These are phyloP conservation scores for Mrakia blollopis DNA, from an alignment of 768 basidiomycete species.

Conservation along the genomic window DNA sequence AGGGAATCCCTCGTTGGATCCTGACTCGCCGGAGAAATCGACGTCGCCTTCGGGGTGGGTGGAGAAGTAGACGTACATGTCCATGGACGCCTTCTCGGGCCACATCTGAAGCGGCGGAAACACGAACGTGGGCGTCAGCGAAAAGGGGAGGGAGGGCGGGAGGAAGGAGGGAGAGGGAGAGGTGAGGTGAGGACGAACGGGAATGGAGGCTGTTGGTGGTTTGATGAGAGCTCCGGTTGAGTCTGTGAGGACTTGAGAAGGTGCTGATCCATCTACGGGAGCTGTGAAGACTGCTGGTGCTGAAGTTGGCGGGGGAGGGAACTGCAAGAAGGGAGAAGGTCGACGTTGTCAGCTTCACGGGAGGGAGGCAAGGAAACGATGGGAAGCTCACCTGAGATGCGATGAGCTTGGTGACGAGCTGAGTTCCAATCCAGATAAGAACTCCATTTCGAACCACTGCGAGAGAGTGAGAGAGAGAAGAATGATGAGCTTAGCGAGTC, in stretches of 20 bases:
- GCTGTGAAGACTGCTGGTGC: background rate
- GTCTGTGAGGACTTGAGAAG: background rate
- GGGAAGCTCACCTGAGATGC: slow-evolving; percentile 3
- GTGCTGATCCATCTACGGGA: background rate
- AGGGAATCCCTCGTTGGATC: slow-evolving; percentile 52
- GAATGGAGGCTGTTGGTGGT: background rate
- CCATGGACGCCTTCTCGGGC: slow-evolving; percentile 13
- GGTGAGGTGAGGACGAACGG: background rate
- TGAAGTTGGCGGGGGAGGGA: background rate
- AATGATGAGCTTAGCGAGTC: background rate
- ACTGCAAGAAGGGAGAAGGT: background rate
- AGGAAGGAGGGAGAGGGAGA: background rate
- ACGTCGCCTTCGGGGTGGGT: slow-evolving; percentile 60
- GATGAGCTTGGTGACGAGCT: background rate
- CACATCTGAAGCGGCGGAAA: background rate
- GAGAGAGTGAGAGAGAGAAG: background rate
- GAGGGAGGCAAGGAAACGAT: background rate
- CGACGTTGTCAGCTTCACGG: background rate
- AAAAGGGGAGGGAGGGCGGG: background rate
- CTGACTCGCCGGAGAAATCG: slow-evolving; percentile 51
- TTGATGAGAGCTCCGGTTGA: background rate
- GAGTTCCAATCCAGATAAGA: background rate
- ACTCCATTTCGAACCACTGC: background rate
- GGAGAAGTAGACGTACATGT: slow-evolving; percentile 67
- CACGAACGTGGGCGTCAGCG: background rate